Conservation (phyloP, 768 basidiomycete species). For the Lenzites betulinus region DNA sequence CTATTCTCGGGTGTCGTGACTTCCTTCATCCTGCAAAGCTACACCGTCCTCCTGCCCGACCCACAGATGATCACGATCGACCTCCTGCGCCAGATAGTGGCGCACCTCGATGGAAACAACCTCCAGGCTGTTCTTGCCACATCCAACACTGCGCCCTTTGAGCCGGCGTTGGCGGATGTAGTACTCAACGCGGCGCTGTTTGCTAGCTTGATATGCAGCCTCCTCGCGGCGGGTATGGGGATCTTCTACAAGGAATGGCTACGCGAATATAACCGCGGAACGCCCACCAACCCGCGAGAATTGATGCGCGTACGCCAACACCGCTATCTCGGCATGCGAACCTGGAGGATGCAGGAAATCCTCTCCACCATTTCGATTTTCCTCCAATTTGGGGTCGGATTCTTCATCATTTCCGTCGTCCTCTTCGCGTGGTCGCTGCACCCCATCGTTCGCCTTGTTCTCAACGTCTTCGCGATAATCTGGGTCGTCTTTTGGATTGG, state of each 20-base stretch:
- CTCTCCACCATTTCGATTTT: slow-evolving; percentile 63
- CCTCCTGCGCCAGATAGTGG: slow-evolving; percentile 4
- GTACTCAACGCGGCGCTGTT: slow-evolving; percentile 12
- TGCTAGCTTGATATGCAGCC: slow-evolving; percentile 8
- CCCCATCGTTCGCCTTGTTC: slow-evolving; percentile 50
- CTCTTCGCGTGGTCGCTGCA: slow-evolving; percentile 57
- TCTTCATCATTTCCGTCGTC: slow-evolving; percentile 53
- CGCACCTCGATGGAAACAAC: neutral
- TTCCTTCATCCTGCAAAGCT: neutral
- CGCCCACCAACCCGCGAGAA: neutral
- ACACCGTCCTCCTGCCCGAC: neutral
- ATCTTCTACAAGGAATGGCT: slow-evolving; percentile 18
- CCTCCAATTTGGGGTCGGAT: slow-evolving; percentile 59
- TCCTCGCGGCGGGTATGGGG: slow-evolving; percentile 13
- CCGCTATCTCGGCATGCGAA: slow-evolving; percentile 38
- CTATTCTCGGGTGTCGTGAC: neutral
- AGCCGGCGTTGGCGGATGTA: neutral
- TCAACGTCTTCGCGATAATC: neutral
- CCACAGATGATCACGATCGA: neutral
- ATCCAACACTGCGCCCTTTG: neutral
- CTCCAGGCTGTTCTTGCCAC: neutral
- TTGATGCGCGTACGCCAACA: slow-evolving; percentile 42
- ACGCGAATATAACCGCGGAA: slow-evolving; percentile 12
- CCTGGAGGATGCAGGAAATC: slow-evolving; percentile 56
- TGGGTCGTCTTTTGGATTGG: slow-evolving; percentile 8